Evolutionary conservation across 2,329 filamentous ascomycete species (phyloP).

Genomic region (Cladosporium sphaerospermum): DNA sequence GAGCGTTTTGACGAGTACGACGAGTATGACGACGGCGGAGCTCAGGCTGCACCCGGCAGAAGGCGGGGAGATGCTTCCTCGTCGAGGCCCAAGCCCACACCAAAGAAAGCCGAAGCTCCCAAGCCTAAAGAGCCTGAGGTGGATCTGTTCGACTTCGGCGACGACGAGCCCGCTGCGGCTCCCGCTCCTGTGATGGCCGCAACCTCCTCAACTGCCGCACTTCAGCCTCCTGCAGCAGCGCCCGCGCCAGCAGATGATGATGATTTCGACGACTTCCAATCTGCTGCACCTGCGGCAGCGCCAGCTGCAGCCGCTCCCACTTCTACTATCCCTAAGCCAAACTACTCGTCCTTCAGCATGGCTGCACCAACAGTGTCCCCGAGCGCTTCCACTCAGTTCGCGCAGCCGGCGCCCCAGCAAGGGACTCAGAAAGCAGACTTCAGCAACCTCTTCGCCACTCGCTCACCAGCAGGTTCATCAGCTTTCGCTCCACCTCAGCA

Average conservation of each 20-base stretch:
- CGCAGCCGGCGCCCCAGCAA: constrained; percentile 78
- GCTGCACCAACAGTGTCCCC: constrained; percentile 42
- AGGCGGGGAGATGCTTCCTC: constrained; percentile 40
- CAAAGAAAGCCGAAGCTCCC: constrained; percentile 61
- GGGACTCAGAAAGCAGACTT: constrained; percentile 68
- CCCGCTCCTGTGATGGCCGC: constrained; percentile 38
- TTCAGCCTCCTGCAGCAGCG: constrained; percentile 8
- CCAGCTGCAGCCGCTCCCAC: constrained; percentile 40
- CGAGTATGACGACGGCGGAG: constrained; percentile 77
- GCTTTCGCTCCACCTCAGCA: constrained; percentile 37
- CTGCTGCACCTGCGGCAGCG: constrained; percentile 58
- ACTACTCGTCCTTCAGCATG: constrained; percentile 38
- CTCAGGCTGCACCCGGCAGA: constrained; percentile 44
- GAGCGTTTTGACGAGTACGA: constrained; percentile 92
- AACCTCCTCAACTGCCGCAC: constrained; percentile 15
- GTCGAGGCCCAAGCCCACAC: constrained; percentile 31
- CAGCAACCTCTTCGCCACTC: constrained; percentile 70
- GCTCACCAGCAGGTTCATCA: constrained; percentile 26
- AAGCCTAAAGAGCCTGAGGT: constrained; percentile 85
- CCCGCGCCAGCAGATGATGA: constrained; percentile 60
- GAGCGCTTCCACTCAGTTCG: constrained; percentile 55
- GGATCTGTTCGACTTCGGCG: constrained; percentile 83
- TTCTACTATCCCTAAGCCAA: constrained; percentile 30
- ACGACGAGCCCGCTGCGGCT: constrained; percentile 58
- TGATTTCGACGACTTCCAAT: constrained; percentile 97